A percentile compares a stretch with the other conserved stretches of the same genome.
Conservation (phyloP, 2,329 filamentous ascomycete genomes). For the Samsoniella hepiali region DNA sequence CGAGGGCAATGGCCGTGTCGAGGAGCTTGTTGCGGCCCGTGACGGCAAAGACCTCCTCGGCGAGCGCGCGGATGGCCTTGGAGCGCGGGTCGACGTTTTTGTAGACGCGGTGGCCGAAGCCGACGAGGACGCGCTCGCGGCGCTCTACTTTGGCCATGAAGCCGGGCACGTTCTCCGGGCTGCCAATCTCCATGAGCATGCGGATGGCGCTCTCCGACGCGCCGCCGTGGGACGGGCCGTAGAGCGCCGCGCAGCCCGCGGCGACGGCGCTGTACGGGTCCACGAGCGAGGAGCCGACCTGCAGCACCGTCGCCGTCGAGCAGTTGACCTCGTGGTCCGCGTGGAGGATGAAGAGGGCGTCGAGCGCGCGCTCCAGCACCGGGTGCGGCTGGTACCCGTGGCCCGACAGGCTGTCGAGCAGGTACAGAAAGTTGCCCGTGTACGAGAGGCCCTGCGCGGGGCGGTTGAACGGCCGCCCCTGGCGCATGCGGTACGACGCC, state of each 20-base stretch:
- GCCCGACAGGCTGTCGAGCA: conserved; percentile 50
- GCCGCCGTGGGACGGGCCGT: conserved; percentile 58
- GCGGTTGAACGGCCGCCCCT: conserved; percentile 49
- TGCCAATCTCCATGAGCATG: conserved; percentile 50
- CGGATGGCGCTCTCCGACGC: conserved; percentile 56
- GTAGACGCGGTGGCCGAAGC: conserved; percentile 55
- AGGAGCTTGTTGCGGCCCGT: conserved; percentile 50
- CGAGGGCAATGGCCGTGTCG: conserved; percentile 45
- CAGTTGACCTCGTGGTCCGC: conserved; percentile 59
- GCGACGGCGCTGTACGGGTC: conserved; percentile 54
- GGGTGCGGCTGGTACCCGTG: conserved; percentile 47
- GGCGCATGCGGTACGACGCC: conserved; percentile 50
- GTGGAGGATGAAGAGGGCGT: conserved; percentile 53
- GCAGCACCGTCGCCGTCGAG: conserved; percentile 53
- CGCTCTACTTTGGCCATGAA: conserved; percentile 50
- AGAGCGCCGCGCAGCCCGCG: conserved; percentile 50
- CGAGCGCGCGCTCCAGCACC: conserved; percentile 48
- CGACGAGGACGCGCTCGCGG: conserved; percentile 50
- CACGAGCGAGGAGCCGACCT: conserved; percentile 54
- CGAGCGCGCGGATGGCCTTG: conserved; percentile 46
- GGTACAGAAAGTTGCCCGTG: conserved; percentile 53
- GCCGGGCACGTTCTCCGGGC: conserved; percentile 46
- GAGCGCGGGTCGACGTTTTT: conserved; percentile 53
- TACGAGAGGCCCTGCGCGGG: conserved; percentile 47
- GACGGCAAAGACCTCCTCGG: conserved; percentile 48